Evolutionary conservation across 441 rosid genomes (phyloP).

Genomic region (Capsella rubella): DNA sequence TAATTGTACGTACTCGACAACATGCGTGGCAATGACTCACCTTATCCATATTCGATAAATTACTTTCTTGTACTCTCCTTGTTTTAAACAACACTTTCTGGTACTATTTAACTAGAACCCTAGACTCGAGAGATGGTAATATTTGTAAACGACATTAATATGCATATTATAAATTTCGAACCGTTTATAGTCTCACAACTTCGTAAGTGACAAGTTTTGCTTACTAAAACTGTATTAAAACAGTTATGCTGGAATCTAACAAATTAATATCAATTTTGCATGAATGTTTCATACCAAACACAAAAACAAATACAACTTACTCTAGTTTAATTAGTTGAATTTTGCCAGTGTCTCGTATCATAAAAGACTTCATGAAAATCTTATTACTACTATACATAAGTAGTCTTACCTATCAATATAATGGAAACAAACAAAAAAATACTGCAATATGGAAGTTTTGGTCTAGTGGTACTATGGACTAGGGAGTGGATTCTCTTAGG

Average conservation of each 20-base stretch:
- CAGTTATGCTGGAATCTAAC: not conserved
- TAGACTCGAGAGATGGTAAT: not conserved
- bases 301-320: not conserved
- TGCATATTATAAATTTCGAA: not conserved
- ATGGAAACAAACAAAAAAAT: not conserved
- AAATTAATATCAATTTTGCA: not conserved
- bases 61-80: constrained; percentile 3
- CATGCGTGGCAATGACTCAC: constrained; percentile 48
- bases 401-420: not conserved
- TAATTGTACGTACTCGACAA: constrained; percentile 42
- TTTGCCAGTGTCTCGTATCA: not conserved
- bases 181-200: not conserved
- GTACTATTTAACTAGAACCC: not conserved
- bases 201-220: not conserved
- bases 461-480: too few relatives aligned
- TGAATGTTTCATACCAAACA: not conserved
- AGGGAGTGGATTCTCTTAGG: too few relatives aligned
- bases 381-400: not conserved
- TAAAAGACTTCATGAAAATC: not conserved
- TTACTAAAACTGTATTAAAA: not conserved
- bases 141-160: not conserved
- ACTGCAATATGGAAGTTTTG: not conserved
- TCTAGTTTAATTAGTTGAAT: not conserved
- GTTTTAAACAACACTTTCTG: not conserved
- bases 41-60: constrained; percentile 41